Percentiles rank a stretch among this genome's conserved stretches.
Conservation (phyloP, 2,329 filamentous ascomycete genomes). For the Claviceps pazoutovae region DNA sequence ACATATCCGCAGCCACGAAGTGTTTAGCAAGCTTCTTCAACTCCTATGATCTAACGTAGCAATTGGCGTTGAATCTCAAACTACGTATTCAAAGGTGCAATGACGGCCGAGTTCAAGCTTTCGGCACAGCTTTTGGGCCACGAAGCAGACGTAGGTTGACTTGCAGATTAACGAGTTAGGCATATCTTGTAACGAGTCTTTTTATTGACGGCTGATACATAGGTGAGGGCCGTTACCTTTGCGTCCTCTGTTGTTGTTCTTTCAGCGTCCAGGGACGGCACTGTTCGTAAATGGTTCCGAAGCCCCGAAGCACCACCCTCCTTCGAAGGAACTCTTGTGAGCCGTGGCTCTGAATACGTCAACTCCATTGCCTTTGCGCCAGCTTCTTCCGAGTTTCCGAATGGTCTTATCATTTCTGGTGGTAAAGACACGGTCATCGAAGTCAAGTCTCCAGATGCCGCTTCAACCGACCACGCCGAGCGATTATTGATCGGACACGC, state of each 20-base stretch:
- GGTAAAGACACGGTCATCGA: conserved; percentile 91
- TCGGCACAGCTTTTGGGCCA: conserved; percentile 82
- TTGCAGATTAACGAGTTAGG: neutral
- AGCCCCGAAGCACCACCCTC: conserved; percentile 48
- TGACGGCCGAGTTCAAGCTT: conserved; percentile 80
- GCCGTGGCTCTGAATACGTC: conserved; percentile 72
- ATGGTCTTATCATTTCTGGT: conserved; percentile 74
- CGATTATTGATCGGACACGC: conserved; percentile 75
- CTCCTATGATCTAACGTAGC: neutral
- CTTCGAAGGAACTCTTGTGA: conserved; percentile 67
- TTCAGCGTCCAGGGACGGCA: conserved; percentile 83
- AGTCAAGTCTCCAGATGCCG: conserved; percentile 57
- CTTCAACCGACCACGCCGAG: conserved; percentile 63
- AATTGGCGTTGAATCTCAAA: neutral
- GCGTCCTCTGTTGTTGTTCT: conserved; percentile 58
- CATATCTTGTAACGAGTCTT: too few relatives aligned
- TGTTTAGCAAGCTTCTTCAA: neutral
- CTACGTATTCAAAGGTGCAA: conserved; percentile 19
- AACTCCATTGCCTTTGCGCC: conserved; percentile 70
- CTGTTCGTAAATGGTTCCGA: conserved; percentile 74
- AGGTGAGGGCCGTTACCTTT: conserved; percentile 82
- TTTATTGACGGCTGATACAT: neutral
- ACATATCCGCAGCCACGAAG: neutral
- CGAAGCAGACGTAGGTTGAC: conserved; percentile 68
- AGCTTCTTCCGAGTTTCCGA: conserved; percentile 51